These are phyloP conservation scores for Erodium moschatum DNA, from an alignment of 441 rosid species.

Conservation along the genomic window DNA sequence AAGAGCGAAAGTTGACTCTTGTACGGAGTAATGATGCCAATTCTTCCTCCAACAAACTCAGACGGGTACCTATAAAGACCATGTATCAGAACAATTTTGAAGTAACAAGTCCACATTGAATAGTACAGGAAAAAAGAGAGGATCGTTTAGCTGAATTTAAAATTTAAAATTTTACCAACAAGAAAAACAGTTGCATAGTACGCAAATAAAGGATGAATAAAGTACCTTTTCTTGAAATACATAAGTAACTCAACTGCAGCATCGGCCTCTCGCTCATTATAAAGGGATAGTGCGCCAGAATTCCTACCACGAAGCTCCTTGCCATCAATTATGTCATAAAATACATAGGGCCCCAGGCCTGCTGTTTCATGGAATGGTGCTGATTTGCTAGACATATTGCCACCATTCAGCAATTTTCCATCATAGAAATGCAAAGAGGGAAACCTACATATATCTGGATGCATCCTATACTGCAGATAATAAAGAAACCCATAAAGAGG, in stretches of 20 bases:
- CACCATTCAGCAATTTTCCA: conserved; percentile 74
- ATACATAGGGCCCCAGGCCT: conserved; percentile 73
- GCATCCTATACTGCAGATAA: conserved; percentile 89
- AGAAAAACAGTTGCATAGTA: conserved; percentile 5
- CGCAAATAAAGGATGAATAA: conserved; percentile 5
- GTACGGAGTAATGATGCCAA: conserved; percentile 89
- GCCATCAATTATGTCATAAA: conserved; percentile 78
- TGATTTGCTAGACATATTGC: conserved; percentile 52
- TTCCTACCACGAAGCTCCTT: conserved; percentile 66
- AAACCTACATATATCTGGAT: conserved; percentile 81
- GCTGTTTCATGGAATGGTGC: conserved; percentile 59
- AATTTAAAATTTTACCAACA: too few species aligned
- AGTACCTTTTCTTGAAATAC: conserved; percentile 63
- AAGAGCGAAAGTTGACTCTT: conserved; percentile 72
- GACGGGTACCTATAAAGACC: conserved; percentile 51
- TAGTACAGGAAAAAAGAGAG: too few species aligned
- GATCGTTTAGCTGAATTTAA: too few species aligned
- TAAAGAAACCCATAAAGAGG: conserved; percentile 20
- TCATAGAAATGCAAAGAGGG: conserved; percentile 92
- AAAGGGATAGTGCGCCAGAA: conserved; percentile 66
- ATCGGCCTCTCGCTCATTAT: conserved; percentile 82
- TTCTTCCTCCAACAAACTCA: conserved; percentile 68
- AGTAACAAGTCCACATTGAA: too few species aligned
- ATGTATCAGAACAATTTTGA: neutral
- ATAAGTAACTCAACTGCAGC: conserved; percentile 76